These are phyloP conservation scores for Vigna trinervia DNA, from an alignment of 306 rosid genomes.

Conservation along the genomic window DNA sequence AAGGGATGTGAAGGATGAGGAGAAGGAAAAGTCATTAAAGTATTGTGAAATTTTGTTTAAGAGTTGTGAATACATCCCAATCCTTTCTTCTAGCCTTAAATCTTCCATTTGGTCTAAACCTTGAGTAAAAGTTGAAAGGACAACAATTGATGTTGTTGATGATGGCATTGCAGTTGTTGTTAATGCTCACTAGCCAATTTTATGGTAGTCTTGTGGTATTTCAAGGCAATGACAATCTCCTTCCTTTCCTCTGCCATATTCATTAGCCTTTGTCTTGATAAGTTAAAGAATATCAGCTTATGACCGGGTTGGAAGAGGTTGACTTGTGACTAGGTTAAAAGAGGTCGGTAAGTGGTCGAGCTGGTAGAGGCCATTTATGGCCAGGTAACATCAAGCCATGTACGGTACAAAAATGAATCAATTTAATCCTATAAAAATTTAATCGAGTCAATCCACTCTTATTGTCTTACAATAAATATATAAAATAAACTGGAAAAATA, in stretches of 20 bases:
- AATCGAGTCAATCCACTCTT: no score
- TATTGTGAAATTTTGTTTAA: conserved; percentile 45
- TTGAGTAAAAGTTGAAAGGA: conserved; percentile 26
- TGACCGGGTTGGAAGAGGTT: no score
- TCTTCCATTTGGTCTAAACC: conserved; percentile 53
- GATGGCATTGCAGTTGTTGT: background rate
- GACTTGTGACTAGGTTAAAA: no score
- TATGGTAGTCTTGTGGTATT: conserved; percentile 77
- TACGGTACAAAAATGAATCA: no score
- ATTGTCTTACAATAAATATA: no score
- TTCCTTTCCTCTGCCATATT: conserved; percentile 94
- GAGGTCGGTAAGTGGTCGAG: no score
- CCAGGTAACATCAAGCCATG: no score
- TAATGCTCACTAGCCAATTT: conserved; percentile 58
- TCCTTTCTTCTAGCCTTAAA: conserved; percentile 57
- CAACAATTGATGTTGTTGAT: background rate
- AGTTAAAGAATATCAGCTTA: conserved; percentile 1
- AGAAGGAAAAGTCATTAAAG: conserved; percentile 38
- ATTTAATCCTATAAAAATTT: no score
- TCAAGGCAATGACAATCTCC: conserved; percentile 83
- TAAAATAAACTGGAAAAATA: no score
- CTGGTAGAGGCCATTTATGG: no score
- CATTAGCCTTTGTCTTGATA: conserved; percentile 70
- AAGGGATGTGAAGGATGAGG: conserved; percentile 32
- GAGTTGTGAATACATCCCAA: conserved; percentile 56